These are phyloP conservation scores for Kurtzmaniella quercitrusa DNA, from an alignment of 1,139 yeast genomes.

Conservation along the genomic window DNA sequence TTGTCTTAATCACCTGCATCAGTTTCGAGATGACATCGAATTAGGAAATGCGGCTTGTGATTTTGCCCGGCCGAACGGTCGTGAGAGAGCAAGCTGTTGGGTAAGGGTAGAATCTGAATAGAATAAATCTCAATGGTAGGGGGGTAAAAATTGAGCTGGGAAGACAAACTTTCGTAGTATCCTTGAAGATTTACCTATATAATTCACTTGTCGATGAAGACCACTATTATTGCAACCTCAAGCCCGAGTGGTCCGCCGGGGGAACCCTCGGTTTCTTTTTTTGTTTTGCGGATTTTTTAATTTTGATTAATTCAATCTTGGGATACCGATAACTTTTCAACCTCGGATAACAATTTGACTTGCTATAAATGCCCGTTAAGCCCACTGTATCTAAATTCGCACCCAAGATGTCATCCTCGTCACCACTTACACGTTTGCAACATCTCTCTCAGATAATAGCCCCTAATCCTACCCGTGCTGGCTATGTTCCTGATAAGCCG, in stretches of 20 bases:
- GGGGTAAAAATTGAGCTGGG: too few species aligned
- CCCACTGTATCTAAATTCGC: not conserved
- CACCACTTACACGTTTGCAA: constrained; percentile 33
- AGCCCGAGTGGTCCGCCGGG: not conserved
- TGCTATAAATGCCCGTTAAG: not conserved
- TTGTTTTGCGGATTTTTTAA: not conserved
- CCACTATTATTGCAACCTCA: too few species aligned
- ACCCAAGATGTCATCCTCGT: constrained; percentile 6
- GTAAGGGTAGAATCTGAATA: not conserved
- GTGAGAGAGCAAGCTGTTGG: too few species aligned
- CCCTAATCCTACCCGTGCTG: constrained; percentile 16
- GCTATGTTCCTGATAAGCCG: constrained; percentile 20
- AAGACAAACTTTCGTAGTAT: too few species aligned
- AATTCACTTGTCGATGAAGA: too few species aligned
- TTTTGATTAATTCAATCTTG: not conserved
- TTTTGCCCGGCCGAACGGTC: not conserved
- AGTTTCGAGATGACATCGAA: not conserved
- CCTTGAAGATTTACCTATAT: too few species aligned
- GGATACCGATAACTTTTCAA: not conserved
- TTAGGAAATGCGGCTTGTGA: not conserved
- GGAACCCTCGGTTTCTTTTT: too few species aligned
- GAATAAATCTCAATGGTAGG: too few species aligned
- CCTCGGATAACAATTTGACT: not conserved
- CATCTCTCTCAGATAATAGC: constrained; percentile 35
- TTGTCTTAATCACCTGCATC: not conserved